A percentile compares a stretch with the other conserved stretches of the same genome.
Conservation (phyloP, 2,329 filamentous ascomycete species). For the Aureobasidium sp. region DNA sequence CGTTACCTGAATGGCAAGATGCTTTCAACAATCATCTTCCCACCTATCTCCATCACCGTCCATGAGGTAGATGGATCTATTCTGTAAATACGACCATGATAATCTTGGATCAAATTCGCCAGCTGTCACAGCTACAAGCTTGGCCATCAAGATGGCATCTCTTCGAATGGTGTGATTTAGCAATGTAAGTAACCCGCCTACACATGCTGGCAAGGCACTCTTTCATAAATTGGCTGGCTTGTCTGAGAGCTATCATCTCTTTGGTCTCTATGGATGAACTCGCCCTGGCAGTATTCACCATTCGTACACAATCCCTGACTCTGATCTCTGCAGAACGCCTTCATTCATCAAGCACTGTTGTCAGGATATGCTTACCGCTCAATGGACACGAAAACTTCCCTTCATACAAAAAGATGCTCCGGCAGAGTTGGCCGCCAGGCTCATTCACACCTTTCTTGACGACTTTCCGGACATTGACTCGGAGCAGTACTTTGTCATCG, state of each 20-base stretch:
- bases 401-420: constrained; percentile 52
- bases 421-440: constrained; percentile 52
- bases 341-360: constrained; percentile 56
- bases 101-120: neutral
- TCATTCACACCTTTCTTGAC: constrained; percentile 41
- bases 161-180: constrained; percentile 27
- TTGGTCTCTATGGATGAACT: neutral
- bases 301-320: neutral
- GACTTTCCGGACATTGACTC: constrained; percentile 37
- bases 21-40: neutral
- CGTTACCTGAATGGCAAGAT: neutral
- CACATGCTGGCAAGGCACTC: neutral
- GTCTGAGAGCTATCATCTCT: neutral
- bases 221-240: neutral
- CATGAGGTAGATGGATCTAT: neutral
- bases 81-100: neutral
- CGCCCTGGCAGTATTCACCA: neutral
- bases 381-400: constrained; percentile 56
- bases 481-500: constrained; percentile 57
- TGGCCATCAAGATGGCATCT: constrained; percentile 25
- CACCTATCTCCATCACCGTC: neutral
- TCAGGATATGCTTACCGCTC: constrained; percentile 57
- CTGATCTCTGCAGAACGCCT: constrained; percentile 50
- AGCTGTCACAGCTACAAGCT: constrained; percentile 20
- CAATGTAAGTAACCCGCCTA: constrained; percentile 20